A percentile compares a stretch with the other conserved stretches of the same genome.
These are phyloP conservation scores for Neurospora sp. DNA, from an alignment of 2,329 filamentous ascomycete genomes.

Conservation along the genomic window DNA sequence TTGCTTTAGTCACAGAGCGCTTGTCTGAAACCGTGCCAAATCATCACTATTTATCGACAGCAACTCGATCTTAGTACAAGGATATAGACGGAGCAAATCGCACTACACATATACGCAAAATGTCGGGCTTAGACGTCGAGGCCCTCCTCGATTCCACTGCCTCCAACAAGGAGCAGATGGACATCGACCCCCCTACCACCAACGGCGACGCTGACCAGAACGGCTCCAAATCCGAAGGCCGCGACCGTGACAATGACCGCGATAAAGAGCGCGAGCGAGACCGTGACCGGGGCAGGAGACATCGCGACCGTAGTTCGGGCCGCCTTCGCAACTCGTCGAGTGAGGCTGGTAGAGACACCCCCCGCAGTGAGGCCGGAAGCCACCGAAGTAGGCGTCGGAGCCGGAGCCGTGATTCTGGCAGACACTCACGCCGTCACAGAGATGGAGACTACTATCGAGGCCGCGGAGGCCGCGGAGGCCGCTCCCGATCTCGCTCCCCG, in stretches of 20 bases:
- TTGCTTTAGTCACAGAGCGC: not conserved
- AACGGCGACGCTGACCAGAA: slow-evolving; percentile 48
- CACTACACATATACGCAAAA: slow-evolving; percentile 21
- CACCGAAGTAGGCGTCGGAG: slow-evolving; percentile 75
- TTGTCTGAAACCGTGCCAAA: not conserved
- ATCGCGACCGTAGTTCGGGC: slow-evolving; percentile 37
- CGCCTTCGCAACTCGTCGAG: slow-evolving; percentile 47
- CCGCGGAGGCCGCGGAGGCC: slow-evolving; percentile 53
- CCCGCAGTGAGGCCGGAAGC: slow-evolving; percentile 67
- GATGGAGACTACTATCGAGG: slow-evolving; percentile 65
- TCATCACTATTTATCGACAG: not conserved
- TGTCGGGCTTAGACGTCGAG: slow-evolving; percentile 75
- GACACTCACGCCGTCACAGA: slow-evolving; percentile 64
- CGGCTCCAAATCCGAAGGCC: slow-evolving; percentile 24
- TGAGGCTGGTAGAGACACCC: slow-evolving; percentile 52
- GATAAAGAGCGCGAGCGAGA: slow-evolving; percentile 30
- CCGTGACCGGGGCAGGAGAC: slow-evolving; percentile 32
- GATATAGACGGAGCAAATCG: not conserved
- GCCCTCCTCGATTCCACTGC: slow-evolving; percentile 78
- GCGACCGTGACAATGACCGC: slow-evolving; percentile 35
- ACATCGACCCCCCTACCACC: slow-evolving; percentile 19
- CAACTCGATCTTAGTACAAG: not conserved
- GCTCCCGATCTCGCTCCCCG: slow-evolving; percentile 65
- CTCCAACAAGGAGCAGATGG: slow-evolving; percentile 39
- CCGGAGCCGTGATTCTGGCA: slow-evolving; percentile 67